Evolutionary conservation across 768 basidiomycete species (phyloP).

Genomic region (Ramaria sp.): DNA sequence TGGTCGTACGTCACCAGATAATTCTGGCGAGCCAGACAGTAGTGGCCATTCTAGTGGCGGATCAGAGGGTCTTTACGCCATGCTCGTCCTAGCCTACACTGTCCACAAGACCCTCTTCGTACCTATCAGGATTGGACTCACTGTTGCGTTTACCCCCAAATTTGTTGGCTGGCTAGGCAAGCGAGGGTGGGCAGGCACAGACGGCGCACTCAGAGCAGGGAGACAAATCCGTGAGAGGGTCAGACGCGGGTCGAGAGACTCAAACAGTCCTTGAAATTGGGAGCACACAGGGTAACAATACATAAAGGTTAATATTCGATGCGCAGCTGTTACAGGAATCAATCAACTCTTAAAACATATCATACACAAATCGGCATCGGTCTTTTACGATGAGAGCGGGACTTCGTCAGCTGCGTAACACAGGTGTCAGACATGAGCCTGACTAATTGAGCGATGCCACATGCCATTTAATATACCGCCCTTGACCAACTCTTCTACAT

Average conservation of each 20-base stretch:
- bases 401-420: constrained; percentile 11
- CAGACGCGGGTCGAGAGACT: constrained; percentile 9
- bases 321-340: neutral
- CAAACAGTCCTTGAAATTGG: neutral
- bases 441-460: constrained; percentile 7
- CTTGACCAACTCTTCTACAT: constrained; percentile 51
- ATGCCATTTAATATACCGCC: constrained; percentile 46
- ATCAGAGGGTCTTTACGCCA: constrained; percentile 78
- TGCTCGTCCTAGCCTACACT: constrained; percentile 86
- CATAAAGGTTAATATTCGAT: constrained; percentile 1
- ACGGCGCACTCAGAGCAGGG: constrained; percentile 58
- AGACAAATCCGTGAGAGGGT: constrained; percentile 25
- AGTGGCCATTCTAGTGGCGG: constrained; percentile 23
- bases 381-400: constrained; percentile 7
- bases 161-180: constrained; percentile 77
- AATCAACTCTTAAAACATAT: neutral
- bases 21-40: constrained; percentile 30
- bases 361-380: neutral
- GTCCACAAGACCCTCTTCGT: constrained; percentile 93
- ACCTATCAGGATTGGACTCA: constrained; percentile 81
- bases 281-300: neutral
- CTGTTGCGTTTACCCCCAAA: constrained; percentile 74
- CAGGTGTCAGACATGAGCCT: neutral
- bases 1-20: constrained; percentile 43
- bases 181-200: constrained; percentile 72